These are phyloP conservation scores for Rhizoctonia solani DNA, from an alignment of 1,284 basidiomycete genomes.

Conservation along the genomic window DNA sequence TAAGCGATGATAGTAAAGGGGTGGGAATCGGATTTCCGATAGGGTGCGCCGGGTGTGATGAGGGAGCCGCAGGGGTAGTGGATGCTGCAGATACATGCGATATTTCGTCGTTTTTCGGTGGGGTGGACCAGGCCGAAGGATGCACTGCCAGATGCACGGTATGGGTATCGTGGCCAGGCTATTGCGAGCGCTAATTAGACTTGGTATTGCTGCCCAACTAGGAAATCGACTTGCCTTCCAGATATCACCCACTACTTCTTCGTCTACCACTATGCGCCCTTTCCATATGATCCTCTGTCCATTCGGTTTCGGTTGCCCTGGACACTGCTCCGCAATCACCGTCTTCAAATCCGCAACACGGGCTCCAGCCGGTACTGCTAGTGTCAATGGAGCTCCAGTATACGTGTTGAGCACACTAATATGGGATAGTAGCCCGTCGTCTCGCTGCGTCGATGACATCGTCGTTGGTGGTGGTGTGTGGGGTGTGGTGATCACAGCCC, in stretches of 20 bases:
- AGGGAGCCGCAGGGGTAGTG: not conserved
- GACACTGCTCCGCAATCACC: slow-evolving; percentile 62
- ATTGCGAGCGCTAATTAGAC: not conserved
- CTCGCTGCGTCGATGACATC: not conserved
- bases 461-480: no score
- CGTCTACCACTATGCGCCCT: slow-evolving; percentile 66
- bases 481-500: slow-evolving; percentile 6
- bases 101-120: slow-evolving; percentile 50
- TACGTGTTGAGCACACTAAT: slow-evolving; percentile 22
- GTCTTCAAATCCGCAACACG: slow-evolving; percentile 68
- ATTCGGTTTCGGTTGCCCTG: slow-evolving; percentile 64
- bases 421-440: slow-evolving; percentile 4
- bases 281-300: slow-evolving; percentile 77
- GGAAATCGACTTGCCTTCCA: slow-evolving; percentile 61
- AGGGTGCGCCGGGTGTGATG: slow-evolving; percentile 2
- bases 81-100: slow-evolving; percentile 28
- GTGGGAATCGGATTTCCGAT: not conserved
- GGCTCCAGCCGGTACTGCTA: slow-evolving; percentile 52
- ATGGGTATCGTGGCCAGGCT: slow-evolving; percentile 62
- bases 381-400: slow-evolving; percentile 17
- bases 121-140: slow-evolving; percentile 68
- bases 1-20: slow-evolving; percentile 6
- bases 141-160: slow-evolving; percentile 75
- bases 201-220: slow-evolving; percentile 34
- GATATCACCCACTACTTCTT: slow-evolving; percentile 64